Evolutionary conservation across 1,284 basidiomycete genomes (phyloP).

Genomic region (Boletus semigastroideus): DNA sequence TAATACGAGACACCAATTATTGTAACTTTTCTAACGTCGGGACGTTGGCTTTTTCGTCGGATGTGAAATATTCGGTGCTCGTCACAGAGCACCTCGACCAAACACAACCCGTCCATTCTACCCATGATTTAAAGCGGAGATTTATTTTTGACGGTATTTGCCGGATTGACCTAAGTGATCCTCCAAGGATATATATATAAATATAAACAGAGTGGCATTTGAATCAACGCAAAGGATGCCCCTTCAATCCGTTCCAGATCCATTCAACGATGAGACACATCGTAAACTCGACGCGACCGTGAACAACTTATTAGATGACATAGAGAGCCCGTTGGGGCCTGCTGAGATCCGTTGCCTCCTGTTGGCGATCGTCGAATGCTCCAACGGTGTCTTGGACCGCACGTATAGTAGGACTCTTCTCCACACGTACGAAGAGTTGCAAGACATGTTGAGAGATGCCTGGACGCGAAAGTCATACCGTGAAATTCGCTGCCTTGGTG

Average conservation of each 20-base stretch:
- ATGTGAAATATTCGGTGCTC: conserved; percentile 25
- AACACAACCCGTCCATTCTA: conserved; percentile 14
- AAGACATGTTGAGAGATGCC: background rate
- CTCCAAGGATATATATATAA: too few species aligned
- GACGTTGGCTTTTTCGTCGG: conserved; percentile 16
- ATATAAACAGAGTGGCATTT: too few species aligned
- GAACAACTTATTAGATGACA: background rate
- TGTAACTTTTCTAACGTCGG: background rate
- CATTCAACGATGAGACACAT: background rate
- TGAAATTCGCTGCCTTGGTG: background rate
- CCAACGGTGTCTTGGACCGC: background rate
- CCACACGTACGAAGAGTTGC: background rate
- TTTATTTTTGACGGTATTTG: conserved; percentile 11
- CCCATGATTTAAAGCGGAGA: conserved; percentile 23
- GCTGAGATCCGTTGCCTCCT: background rate
- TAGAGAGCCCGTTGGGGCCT: too few species aligned
- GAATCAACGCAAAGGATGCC: background rate
- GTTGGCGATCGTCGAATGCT: background rate
- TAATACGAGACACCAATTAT: conserved; percentile 21
- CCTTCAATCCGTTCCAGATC: background rate
- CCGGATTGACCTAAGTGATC: conserved; percentile 8
- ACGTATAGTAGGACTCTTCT: background rate
- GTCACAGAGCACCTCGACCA: conserved; percentile 27
- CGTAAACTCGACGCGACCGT: background rate
- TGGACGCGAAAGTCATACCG: background rate